Base-by-base conservation (phyloP, 2,329 filamentous ascomycete genomes). In the Alternaria atra region DNA sequence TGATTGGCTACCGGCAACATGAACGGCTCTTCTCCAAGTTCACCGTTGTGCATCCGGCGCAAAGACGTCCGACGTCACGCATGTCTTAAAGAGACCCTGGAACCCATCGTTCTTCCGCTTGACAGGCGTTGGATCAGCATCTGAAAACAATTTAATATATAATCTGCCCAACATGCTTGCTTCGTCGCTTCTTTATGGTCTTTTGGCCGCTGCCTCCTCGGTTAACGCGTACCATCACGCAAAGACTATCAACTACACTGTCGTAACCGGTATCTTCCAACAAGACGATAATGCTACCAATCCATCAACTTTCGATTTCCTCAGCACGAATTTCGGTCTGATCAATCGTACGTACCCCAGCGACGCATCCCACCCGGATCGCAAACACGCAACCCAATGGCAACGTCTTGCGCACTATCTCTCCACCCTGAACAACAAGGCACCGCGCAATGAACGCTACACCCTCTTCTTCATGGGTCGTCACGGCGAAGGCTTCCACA, bases 381-480 rank as follows among this genome's bases (percentile, higher is more conserved):
- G 77, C 15, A 76, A 78, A 20, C 71, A 77, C 60, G 81, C 83
- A 64, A 88, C 85, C 0, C 87, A 87, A 73, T 92, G 89, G 89
- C 80, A 89, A 74, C 84, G 86, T n/a, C 89, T 91, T 59, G 80
- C 81, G 42, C 75, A 84, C 61, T 88, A 88, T 69, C 83, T 91
- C 29, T 70, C 81, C 20, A 78, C 81, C 25, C 74, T 91, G 37
- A 89, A 89, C 78, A 69, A 73, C 4, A 73, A 82, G 2, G 75
- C 76, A 3, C 71, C 72, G n/a, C 73, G 76, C 9, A 82, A 80
- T 50, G 83, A 84, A 13, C 79, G 82, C 30, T 92, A 91, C 80
- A 89, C 90, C 70, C 82, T 93, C 9, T 73, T 92, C 30, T 89
- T 89, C 76, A 82, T 91, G 75, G 89, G 86, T 42, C 86, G 90